Conservation (phyloP, 257 asterid species). For the Solanum habrochaites region DNA sequence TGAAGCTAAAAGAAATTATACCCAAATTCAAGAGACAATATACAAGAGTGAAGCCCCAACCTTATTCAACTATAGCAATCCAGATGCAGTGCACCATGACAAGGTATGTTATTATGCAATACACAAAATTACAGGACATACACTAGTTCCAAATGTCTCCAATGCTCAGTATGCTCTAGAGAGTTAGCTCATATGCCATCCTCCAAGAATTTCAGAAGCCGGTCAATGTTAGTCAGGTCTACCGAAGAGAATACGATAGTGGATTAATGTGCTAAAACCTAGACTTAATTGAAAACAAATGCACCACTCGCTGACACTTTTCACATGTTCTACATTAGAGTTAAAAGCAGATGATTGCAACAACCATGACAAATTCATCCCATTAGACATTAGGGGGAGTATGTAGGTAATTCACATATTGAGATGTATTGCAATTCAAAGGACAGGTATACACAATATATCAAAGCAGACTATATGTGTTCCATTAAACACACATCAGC, state of each 20-base stretch:
- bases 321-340: not conserved
- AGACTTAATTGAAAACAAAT: not conserved
- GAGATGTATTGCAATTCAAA: not conserved
- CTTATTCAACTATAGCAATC: slow-evolving; percentile 8
- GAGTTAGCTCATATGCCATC: not conserved
- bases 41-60: slow-evolving; percentile 20
- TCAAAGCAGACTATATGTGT: not conserved
- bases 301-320: not conserved
- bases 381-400: not conserved
- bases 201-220: not conserved
- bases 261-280: not conserved
- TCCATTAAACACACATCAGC: not conserved
- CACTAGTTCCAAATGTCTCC: not conserved
- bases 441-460: not conserved
- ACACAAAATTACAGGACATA: not conserved
- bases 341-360: not conserved
- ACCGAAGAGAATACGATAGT: not conserved
- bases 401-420: not conserved
- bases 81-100: not conserved
- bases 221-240: not conserved
- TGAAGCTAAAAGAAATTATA: not conserved
- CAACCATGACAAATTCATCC: not conserved
- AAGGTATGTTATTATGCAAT: not conserved
- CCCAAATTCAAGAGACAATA: not conserved
- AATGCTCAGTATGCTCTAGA: not conserved